phyloP scores from a whole-genome alignment of 306 rosid species.

The Trifolium subterraneum region DNA sequence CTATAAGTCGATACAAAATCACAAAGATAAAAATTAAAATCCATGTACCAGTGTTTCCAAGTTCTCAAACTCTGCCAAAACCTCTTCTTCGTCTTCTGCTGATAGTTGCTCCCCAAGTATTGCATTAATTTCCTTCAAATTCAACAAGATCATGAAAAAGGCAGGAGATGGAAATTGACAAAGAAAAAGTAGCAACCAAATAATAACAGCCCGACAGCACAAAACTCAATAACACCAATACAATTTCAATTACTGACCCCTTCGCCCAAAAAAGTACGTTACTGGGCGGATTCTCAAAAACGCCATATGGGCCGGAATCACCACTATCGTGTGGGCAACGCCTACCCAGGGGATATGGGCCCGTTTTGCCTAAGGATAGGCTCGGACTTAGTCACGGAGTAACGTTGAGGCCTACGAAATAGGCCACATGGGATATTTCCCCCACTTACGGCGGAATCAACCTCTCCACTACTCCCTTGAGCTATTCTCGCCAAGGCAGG shows the following conservation, averaged over 20 bases:
- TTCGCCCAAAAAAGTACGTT: background rate
- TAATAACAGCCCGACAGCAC: constrained; percentile 3
- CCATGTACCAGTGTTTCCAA: constrained; percentile 78
- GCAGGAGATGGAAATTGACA: constrained; percentile 13
- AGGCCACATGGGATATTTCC: too few relatives aligned
- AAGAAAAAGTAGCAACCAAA: constrained; percentile 32
- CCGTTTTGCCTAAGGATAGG: too few relatives aligned
- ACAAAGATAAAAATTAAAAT: constrained; percentile 4
- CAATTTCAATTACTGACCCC: background rate
- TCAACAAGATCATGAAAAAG: constrained; percentile 27
- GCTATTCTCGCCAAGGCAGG: too few relatives aligned
- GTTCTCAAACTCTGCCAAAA: constrained; percentile 84
- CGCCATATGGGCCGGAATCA: too few relatives aligned
- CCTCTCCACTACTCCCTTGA: too few relatives aligned
- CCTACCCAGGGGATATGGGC: too few relatives aligned
- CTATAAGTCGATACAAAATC: constrained; percentile 7
- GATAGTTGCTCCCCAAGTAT: constrained; percentile 90
- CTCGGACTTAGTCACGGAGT: too few relatives aligned
- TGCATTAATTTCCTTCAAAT: constrained; percentile 83
- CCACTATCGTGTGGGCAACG: too few relatives aligned
- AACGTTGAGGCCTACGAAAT: too few relatives aligned
- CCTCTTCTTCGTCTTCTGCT: constrained; percentile 89
- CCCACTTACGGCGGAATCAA: too few relatives aligned
- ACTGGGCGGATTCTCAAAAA: too few relatives aligned
- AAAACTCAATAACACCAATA: constrained; percentile 10